Conservation (phyloP, 2,329 filamentous ascomycete species). For the Falciphora oryzae region DNA sequence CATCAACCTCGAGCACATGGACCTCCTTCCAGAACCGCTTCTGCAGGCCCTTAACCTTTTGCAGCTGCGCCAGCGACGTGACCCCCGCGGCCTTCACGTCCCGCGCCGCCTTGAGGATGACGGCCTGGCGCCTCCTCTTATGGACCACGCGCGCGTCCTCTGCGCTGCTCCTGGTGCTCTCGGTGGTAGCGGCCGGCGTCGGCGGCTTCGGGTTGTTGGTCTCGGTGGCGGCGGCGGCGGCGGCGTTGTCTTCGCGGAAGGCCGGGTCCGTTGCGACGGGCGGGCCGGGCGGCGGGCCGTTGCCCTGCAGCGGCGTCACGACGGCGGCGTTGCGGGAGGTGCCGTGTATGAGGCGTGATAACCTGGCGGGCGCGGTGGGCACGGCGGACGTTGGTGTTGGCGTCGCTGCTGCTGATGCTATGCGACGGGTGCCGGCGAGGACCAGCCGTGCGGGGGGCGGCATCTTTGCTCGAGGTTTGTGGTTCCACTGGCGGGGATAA, state of each 20-base stretch:
- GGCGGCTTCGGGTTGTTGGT: background rate
- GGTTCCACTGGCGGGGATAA: background rate
- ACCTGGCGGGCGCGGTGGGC: background rate
- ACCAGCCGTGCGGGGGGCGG: slow-evolving; percentile 33
- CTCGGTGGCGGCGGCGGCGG: slow-evolving; percentile 21
- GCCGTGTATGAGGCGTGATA: slow-evolving; percentile 4
- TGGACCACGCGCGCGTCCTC: slow-evolving; percentile 33
- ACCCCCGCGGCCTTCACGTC: slow-evolving; percentile 34
- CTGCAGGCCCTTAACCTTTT: slow-evolving; percentile 39
- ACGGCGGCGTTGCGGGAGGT: slow-evolving; percentile 28
- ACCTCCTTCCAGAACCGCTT: slow-evolving; percentile 91
- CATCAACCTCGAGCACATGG: slow-evolving; percentile 58
- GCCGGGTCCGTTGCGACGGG: slow-evolving; percentile 27
- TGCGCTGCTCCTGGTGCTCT: background rate
- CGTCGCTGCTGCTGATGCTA: background rate
- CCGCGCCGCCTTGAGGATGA: slow-evolving; percentile 45
- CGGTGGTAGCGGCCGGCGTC: background rate
- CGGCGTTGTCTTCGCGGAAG: background rate
- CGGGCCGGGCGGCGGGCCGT: slow-evolving; percentile 53
- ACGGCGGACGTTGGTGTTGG: background rate
- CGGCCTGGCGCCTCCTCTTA: slow-evolving; percentile 48
- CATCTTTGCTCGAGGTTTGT: slow-evolving; percentile 27
- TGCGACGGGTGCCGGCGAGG: slow-evolving; percentile 19
- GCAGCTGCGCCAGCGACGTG: slow-evolving; percentile 6
- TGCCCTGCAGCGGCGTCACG: slow-evolving; percentile 47